Conservation (phyloP, 257 asterid genomes). For the Nicotiana attenuata region DNA sequence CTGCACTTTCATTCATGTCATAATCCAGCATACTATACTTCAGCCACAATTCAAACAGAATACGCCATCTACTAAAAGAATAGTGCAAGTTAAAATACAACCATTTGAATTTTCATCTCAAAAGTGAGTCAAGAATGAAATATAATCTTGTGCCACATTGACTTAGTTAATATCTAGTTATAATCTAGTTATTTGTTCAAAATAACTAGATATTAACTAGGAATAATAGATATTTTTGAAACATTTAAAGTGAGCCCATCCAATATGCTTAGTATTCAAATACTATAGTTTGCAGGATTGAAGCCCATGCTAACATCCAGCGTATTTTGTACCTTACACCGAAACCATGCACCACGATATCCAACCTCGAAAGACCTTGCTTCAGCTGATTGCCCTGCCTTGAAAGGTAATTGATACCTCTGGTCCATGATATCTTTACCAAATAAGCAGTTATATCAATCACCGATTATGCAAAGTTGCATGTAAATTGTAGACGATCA, state of each 20-base stretch:
- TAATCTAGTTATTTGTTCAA: not conserved
- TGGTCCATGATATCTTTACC: not conserved
- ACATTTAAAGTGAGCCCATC: not conserved
- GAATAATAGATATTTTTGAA: not conserved
- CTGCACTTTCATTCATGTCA: too few relatives aligned
- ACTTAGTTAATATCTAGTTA: not conserved
- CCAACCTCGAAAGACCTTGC: conserved; percentile 15
- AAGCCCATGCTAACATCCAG: not conserved
- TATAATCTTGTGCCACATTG: not conserved
- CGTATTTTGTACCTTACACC: conserved; percentile 6
- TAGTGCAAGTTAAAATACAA: too few relatives aligned
- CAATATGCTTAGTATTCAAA: not conserved
- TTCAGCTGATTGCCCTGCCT: conserved; percentile 20
- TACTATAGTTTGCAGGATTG: not conserved
- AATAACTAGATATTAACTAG: not conserved
- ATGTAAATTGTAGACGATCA: not conserved
- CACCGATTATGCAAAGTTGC: not conserved
- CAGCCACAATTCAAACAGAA: too few relatives aligned
- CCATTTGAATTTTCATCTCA: too few relatives aligned
- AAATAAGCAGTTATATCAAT: not conserved
- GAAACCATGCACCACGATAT: conserved; percentile 27
- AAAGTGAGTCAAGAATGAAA: not conserved
- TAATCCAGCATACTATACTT: too few relatives aligned
- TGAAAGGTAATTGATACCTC: conserved; percentile 9
- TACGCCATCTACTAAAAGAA: too few relatives aligned